Conservation (phyloP, 306 rosid genomes). For the Pueraria montana region DNA sequence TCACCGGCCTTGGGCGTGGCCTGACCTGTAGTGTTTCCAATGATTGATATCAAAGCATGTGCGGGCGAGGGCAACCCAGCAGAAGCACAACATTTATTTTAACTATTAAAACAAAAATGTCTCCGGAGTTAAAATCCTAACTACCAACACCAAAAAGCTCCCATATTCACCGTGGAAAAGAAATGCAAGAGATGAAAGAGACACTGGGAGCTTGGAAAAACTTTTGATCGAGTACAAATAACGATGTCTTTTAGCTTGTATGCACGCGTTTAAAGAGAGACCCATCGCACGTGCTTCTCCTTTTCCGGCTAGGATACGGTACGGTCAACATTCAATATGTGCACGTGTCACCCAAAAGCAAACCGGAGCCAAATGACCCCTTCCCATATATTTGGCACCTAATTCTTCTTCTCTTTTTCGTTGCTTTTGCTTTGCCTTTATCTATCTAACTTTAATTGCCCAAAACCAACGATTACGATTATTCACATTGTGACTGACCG, state of each 20-base stretch:
- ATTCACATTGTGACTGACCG: no score
- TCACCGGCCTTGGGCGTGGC: conserved; percentile 37
- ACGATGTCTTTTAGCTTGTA: conserved; percentile 30
- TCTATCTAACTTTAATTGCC: no score
- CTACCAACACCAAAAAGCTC: not conserved
- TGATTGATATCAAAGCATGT: conserved; percentile 52
- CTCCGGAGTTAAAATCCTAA: not conserved
- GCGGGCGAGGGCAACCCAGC: conserved; percentile 28
- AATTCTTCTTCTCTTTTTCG: no score
- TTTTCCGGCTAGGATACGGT: conserved; percentile 43
- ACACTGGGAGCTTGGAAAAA: no score
- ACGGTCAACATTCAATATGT: conserved; percentile 28
- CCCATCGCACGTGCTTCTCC: conserved; percentile 63
- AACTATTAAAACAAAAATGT: not conserved
- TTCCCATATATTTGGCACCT: conserved; percentile 1
- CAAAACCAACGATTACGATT: no score
- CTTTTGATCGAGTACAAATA: no score
- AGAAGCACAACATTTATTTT: not conserved
- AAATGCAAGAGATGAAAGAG: no score
- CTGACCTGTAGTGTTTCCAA: conserved; percentile 44
- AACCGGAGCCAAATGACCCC: no score
- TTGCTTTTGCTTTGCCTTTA: no score
- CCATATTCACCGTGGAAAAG: not conserved
- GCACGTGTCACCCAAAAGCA: conserved; percentile 25
- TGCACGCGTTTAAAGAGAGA: conserved; percentile 67